These are phyloP conservation scores for Oryza rufipogon DNA, from an alignment of 176 grass and related monocot species.

Conservation along the genomic window DNA sequence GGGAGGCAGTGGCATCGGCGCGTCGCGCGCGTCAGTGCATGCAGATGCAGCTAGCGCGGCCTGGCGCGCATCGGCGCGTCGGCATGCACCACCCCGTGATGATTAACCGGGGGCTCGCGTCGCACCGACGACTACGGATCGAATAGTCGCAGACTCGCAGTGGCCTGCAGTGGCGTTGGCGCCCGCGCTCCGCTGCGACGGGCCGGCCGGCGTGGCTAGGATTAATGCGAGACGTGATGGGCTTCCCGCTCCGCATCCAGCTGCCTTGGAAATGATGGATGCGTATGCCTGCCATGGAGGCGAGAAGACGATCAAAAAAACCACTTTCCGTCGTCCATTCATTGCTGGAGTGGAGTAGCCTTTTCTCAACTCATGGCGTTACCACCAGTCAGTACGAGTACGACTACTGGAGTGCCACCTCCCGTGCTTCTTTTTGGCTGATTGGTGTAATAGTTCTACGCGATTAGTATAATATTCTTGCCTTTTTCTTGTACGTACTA, in stretches of 20 bases:
- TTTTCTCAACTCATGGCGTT: background rate
- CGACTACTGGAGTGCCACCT: background rate
- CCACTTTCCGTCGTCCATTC: background rate
- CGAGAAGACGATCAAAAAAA: background rate
- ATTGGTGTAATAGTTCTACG: background rate
- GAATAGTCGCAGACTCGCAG: too few relatives aligned
- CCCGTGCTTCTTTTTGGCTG: background rate
- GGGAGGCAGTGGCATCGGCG: background rate
- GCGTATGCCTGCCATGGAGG: background rate
- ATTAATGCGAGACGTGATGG: background rate
- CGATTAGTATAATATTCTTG: background rate
- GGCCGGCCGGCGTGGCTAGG: background rate
- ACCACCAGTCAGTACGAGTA: too few relatives aligned
- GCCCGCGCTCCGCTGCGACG: background rate
- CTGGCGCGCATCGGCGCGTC: background rate
- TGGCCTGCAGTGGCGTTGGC: too few relatives aligned
- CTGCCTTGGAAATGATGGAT: background rate
- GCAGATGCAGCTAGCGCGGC: background rate
- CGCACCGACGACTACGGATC: background rate
- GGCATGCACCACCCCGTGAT: slow-evolving; percentile 48
- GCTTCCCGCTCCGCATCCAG: background rate
- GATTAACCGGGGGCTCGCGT: slow-evolving; percentile 18
- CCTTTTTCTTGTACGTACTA: background rate
- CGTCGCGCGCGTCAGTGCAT: slow-evolving; percentile 15
- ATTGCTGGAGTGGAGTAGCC: background rate